Base-by-base conservation (phyloP, 305 asterid species). In the Caryopteris hybrid region DNA sequence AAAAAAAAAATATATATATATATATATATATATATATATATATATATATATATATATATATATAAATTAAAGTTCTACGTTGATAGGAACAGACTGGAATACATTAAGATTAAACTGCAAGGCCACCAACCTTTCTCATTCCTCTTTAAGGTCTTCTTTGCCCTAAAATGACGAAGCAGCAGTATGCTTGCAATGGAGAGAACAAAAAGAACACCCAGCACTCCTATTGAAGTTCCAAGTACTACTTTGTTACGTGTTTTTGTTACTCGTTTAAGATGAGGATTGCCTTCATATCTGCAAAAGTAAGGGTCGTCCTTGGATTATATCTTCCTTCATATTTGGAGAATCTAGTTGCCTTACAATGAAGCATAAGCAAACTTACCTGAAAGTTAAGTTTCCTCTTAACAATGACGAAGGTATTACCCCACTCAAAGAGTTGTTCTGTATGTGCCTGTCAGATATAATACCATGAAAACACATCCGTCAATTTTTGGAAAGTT, bases 371-470 rank as follows among this genome's bases (percentile, higher is more conserved):
- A 68, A 68, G 52, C 64, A 42, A 56, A 70, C 86, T 84, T 60
- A 88, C 99, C 85, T 78, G 80, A 94, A 91, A 59, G 81, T 80
- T 39, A 91, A 54, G 81, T 85, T 87, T 70, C 84, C 92, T 68
- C 83, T 80, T 61, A 88, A 70, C 70, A 94, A 74, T 3, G 86
- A 70, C 47, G 78, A 61, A 57, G 91, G 97, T 82, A 94, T 87
- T 75, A 82, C 86, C 48, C 96, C 96, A 41, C 84, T 80, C 66
- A 94, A 77, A 54, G 95, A 85, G 87, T 94, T 94, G 84, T 91
- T 85, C 83, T 86, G 90, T 36, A 94, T 62, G 70, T 83, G 72
- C 86, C 99, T 90, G 91, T 72, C 73, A 68, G 39, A 65, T 51
- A 39, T 2, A 62, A n/a, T n/a, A n/a, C 64, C 16, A 65, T 57